Evolutionary conservation across 2,329 filamentous ascomycete species (phyloP), one percentile per base, ranked within the genome.

Genomic region (Penicillium sclerotiorum): DNA sequence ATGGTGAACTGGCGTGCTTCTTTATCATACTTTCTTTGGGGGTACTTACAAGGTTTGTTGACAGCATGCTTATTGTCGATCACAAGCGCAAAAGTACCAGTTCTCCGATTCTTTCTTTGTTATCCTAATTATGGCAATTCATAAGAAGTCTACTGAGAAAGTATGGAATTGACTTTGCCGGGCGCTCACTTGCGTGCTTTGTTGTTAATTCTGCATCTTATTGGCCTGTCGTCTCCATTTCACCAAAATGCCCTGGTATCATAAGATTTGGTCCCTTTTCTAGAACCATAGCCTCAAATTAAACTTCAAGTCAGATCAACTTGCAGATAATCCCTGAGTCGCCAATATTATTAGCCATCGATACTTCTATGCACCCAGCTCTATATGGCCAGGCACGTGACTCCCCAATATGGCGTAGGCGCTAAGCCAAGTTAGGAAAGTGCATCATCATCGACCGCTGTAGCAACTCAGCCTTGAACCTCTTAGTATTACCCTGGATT

Each of bases 381-480:
- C 12, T 15, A 8, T 23, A 18, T 11, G 22, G 22, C 22, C 13
- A 28, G 9, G 13, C 47, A 51, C 64, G 65, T 69, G 67, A 69
- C 61, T 59, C 48, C 20, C 33, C 43, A 41, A 21, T 21, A 32
- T 45, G n/a, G 35, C n/a, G 22, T 47, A 45, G 27, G 41, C 59
- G 57, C 67, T 69, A 69, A 58, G 33, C 65, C 56, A 8, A 7
- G 49, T 58, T 39, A 4, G 53, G 65, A 38, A 36, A 23, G 51
- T 52, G 54, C 53, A 35, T 57, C 57, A 59, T 62, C 59, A 61
- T 55, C 53, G 50, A 58, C 58, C 57, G 55, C 55, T 56, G 45
- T 52, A 50, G 57, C 45, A 43, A 28, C 45, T n/a, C 38, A 40
- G 21, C 40, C 30, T 42, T 18, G 13, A 35, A 13, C 25, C 40